Base-by-base conservation (phyloP, 371 early-diverging fungal species). In the Saksenaea vasiformis region DNA sequence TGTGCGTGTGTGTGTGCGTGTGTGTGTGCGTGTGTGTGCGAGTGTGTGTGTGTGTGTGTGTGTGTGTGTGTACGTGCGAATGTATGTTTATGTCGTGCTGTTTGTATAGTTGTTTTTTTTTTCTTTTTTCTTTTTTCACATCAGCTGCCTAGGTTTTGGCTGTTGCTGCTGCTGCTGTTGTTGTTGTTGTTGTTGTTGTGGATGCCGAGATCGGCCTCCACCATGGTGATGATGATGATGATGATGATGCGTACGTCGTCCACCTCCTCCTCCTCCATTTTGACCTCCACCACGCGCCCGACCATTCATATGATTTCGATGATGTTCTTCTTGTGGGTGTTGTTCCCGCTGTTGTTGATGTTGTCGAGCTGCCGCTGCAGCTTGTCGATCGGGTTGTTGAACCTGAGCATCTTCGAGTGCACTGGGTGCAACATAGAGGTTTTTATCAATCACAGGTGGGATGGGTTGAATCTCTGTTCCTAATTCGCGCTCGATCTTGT, bases 381-480 rank as follows among this genome's bases (percentile, higher is more conserved):
- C 76, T 41, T 81, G 71, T n/a, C 63, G 68, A n/a, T 72, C 63
- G 19, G 76, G 80, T 44, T 80, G 79, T 57, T 79, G 81, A 15
- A 74, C 61, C 55, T 78, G 79, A 22, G 74, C 77, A 57, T 80
- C 82, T 38, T 86, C 85, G 39, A 87, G 64, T 27, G 82, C 77
- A 39, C 79, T 84, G 5, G 87, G 88, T 3, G 92, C 90, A 17
- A 92, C 92, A 69, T 93, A 96, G 27, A 96, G 85, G 22, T 83
- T 81, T 74, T 91, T 93, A 85, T 96, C 96, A 68, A 98, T 95
- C 34, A 92, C 90, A 3, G 94, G 92, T 11, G 98, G 98, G 58
- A 98, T 98, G 56, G 98, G 91, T 70, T 88, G 87, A 65, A 98
- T 98, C 73, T 97, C 97, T 24, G 98, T 98, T 36, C 97, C 97